Evolutionary conservation across 495 filamentous ascomycete genomes (phyloP).

Genomic region (Hypoxylon crocopeplum): DNA sequence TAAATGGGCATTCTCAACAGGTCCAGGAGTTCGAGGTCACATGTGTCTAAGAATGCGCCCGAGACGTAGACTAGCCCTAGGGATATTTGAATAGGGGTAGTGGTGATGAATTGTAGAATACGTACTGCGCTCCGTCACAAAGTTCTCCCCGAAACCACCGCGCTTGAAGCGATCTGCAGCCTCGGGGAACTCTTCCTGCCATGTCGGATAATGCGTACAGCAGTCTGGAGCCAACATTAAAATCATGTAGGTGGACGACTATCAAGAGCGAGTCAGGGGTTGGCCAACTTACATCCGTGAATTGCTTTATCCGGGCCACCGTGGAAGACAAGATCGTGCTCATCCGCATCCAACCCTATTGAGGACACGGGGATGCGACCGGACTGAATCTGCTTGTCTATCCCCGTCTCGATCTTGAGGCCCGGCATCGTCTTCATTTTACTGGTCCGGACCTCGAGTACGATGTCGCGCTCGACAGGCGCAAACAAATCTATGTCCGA

Average conservation of each 20-base stretch:
- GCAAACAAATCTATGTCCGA: constrained; percentile 46
- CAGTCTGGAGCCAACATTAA: constrained; percentile 46
- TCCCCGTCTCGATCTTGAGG: constrained; percentile 54
- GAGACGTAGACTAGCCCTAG: too few relatives aligned
- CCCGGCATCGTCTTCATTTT: constrained; percentile 57
- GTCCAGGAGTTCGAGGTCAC: not conserved
- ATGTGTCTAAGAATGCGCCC: not conserved
- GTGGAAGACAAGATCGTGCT: constrained; percentile 63
- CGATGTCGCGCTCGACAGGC: constrained; percentile 50
- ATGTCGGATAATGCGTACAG: constrained; percentile 58
- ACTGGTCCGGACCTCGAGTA: constrained; percentile 61
- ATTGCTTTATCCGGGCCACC: constrained; percentile 63
- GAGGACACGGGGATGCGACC: constrained; percentile 51
- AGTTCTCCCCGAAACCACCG: constrained; percentile 66
- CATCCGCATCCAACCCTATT: constrained; percentile 59
- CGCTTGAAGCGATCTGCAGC: constrained; percentile 51
- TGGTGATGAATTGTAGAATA: constrained; percentile 2
- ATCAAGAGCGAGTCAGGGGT: not conserved
- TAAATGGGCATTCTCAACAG: too few relatives aligned
- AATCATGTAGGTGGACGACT: not conserved
- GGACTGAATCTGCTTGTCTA: constrained; percentile 54
- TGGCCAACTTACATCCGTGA: constrained; percentile 55
- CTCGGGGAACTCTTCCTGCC: constrained; percentile 52
- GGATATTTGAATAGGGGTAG: constrained; percentile 11
- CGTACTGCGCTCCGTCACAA: constrained; percentile 49